Evolutionary conservation across 768 basidiomycete species (phyloP).

Genomic region (Rhizopogon rudus): DNA sequence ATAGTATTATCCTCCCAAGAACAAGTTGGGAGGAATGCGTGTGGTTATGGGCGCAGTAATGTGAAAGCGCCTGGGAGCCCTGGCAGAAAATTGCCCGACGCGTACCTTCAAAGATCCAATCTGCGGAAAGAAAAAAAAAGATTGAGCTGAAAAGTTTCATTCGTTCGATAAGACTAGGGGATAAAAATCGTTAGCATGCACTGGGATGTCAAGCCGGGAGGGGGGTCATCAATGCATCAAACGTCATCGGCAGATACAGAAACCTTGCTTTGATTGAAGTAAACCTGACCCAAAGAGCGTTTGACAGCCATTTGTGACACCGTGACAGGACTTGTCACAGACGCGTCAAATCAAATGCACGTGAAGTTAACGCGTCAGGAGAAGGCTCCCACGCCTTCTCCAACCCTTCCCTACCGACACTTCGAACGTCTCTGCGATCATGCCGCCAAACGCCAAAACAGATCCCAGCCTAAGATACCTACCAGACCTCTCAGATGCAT

Average conservation of each 20-base stretch:
- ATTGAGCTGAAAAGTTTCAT: not conserved
- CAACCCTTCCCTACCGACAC: not conserved
- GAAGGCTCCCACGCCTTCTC: slow-evolving; percentile 16
- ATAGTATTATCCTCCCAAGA: not conserved
- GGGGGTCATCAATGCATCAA: not conserved
- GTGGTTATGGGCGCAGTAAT: not conserved
- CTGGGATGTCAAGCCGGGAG: not conserved
- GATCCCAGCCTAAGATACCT: slow-evolving; percentile 49
- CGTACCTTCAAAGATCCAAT: not conserved
- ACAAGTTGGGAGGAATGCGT: too few species aligned
- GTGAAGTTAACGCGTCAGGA: slow-evolving; percentile 22
- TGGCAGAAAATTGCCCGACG: not conserved
- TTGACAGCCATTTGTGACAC: not conserved
- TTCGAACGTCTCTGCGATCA: not conserved
- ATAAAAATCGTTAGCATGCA: not conserved
- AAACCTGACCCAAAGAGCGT: not conserved
- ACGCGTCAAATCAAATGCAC: slow-evolving; percentile 15
- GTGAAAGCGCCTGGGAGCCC: not conserved
- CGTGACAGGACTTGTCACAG: not conserved
- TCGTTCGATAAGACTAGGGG: not conserved
- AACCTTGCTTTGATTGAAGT: slow-evolving; percentile 1
- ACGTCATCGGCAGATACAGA: not conserved
- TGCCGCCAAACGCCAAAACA: slow-evolving; percentile 22
- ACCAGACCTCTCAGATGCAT: slow-evolving; percentile 45
- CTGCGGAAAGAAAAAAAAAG: not conserved